Evolutionary conservation across 306 rosid species (phyloP), one percentile per base, ranked within the genome.

Genomic region (Fragaria nilgerrensis): DNA sequence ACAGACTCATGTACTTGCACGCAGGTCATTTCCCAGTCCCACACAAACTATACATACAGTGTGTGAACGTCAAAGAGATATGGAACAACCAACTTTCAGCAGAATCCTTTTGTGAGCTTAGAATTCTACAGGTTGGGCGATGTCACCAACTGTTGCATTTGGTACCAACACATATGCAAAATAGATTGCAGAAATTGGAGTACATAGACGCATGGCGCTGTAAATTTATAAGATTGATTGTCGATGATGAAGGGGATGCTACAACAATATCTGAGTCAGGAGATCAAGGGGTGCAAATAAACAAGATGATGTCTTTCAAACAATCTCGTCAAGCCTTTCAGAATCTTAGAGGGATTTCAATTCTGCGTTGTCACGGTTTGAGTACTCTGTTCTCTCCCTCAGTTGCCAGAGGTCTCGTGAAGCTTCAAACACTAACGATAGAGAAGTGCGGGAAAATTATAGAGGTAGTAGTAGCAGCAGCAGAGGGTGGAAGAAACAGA

Each of bases 141-240:
- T 72, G 47, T 20, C 1, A 0, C 36, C 6, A 56, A 22, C 7
- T 73, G n/a, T 6, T 36, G 19, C 32, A 4, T 36, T 5, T 73
- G 14, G 49, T 55, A 52, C 1, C 76, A 55, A 36, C 5, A 14
- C 1, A 36, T 14, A 55, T 53, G 76, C 37, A 73, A 37, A 36
- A 37, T 37, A 53, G 66, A 73, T 13, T 73, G 76, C 76, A 55
- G 19, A 73, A 73, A 20, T 29, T 55, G 25, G 36, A n/a, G 66
- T 0, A 2, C 13, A 36, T 55, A 56, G 1, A 0, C 0, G 66
- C 19, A 11, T 11, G 0, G 37, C 1, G 4, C 27, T 74, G 77
- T 17, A 43, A 37, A 58, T 5, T 5, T 17, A 22, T 34, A 37
- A 23, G 43, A 2, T 72, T 53, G 9, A 50, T 2, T 50, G 10